Percentiles rank a stretch among this genome's conserved stretches.
These are phyloP conservation scores for Oidium heveae DNA, from an alignment of 2,329 filamentous ascomycete genomes.

Conservation along the genomic window DNA sequence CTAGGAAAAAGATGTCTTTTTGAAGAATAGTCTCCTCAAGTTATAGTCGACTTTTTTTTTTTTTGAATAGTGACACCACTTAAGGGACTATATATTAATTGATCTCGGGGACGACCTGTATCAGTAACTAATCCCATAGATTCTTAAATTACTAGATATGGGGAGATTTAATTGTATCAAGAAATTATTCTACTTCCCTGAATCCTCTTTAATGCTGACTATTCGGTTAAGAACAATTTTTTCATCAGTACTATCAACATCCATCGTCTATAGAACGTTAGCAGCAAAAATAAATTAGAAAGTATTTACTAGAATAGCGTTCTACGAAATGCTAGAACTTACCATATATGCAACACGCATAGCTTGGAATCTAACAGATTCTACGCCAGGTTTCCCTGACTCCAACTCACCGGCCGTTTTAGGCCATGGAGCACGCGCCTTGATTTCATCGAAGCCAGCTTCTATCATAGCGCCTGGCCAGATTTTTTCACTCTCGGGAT, in stretches of 20 bases:
- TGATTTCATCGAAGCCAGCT: conserved; percentile 57
- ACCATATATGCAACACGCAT: conserved; percentile 54
- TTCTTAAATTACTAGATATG: too few relatives aligned
- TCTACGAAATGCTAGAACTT: neutral
- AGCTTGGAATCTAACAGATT: conserved; percentile 72
- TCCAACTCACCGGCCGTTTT: conserved; percentile 42
- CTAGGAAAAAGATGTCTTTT: too few relatives aligned
- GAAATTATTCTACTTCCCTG: conserved; percentile 27
- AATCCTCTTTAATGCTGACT: conserved; percentile 72
- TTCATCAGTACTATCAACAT: conserved; percentile 54
- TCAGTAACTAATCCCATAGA: too few relatives aligned
- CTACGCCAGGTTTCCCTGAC: conserved; percentile 34
- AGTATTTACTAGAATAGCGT: too few relatives aligned
- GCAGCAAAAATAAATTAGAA: too few relatives aligned
- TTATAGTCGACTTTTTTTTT: too few relatives aligned
- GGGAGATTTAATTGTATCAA: too few relatives aligned
- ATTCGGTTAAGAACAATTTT: conserved; percentile 76
- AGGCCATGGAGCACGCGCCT: conserved; percentile 52
- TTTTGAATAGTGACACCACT: too few relatives aligned
- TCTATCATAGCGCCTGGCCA: conserved; percentile 60
- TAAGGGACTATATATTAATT: too few relatives aligned
- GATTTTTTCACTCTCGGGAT: conserved; percentile 61
- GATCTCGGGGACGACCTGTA: too few relatives aligned
- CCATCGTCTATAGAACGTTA: conserved; percentile 26
- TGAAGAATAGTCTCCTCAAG: too few relatives aligned